Conservation (phyloP, 1,284 basidiomycete genomes). For the Fomes fomentarius region DNA sequence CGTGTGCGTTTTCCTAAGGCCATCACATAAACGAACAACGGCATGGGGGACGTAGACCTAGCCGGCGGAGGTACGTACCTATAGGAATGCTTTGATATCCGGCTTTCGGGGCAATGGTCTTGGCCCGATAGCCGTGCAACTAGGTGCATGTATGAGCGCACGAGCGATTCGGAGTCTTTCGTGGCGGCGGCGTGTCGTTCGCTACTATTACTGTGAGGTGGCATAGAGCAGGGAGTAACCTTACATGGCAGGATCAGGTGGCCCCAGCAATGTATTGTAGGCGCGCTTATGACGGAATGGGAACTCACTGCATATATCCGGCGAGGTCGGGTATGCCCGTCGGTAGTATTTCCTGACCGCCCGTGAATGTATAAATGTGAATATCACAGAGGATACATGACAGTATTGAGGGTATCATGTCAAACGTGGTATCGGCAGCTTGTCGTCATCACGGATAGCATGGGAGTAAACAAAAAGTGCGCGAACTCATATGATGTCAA, state of each 20-base stretch:
- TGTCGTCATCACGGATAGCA: background rate
- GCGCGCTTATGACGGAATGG: background rate
- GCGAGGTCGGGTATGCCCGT: slow-evolving; percentile 1
- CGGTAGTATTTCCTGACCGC: slow-evolving; percentile 1
- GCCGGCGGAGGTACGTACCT: slow-evolving; percentile 8
- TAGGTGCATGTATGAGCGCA: slow-evolving; percentile 1
- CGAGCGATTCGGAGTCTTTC: slow-evolving; percentile 3
- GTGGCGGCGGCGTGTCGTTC: background rate
- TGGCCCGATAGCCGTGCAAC: background rate
- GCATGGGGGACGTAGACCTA: slow-evolving; percentile 2
- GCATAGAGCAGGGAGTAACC: slow-evolving; percentile 3
- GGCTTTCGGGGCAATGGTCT: background rate
- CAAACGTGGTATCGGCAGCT: slow-evolving; percentile 5
- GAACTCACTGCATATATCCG: background rate
- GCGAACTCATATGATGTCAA: slow-evolving; percentile 39
- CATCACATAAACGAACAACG: slow-evolving; percentile 8
- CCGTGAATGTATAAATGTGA: background rate
- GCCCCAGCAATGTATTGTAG: slow-evolving; percentile 1
- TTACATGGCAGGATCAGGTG: slow-evolving; percentile 11
- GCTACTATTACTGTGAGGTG: background rate
- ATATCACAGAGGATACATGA: slow-evolving; percentile 1
- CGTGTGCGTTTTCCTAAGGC: slow-evolving; percentile 6
- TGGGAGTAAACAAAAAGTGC: background rate
- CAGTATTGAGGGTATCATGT: slow-evolving; percentile 4
- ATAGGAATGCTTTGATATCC: background rate